Percentiles rank a stretch among this genome's conserved stretches.
phyloP scores from a whole-genome alignment of 2,329 filamentous ascomycete species.

The Cadophora malorum region DNA sequence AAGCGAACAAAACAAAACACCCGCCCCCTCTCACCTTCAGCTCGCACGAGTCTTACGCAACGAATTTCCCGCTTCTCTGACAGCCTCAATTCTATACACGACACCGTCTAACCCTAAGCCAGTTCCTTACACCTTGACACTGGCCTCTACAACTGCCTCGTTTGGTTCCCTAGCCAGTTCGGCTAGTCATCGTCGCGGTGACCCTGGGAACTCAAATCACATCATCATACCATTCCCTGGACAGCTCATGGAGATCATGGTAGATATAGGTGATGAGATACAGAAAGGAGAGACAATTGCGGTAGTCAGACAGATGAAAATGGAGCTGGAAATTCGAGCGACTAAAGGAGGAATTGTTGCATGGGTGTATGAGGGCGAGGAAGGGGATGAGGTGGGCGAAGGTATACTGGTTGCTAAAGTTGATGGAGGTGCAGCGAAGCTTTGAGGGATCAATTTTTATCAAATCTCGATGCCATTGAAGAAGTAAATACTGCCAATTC shows the following conservation, averaged over 20 bases:
- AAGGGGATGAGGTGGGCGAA: conserved; percentile 41
- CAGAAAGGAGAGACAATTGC: conserved; percentile 59
- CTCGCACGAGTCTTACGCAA: conserved; percentile 62
- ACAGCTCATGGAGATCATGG: conserved; percentile 63
- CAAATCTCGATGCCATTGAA: neutral
- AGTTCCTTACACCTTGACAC: conserved; percentile 51
- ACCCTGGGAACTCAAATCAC: conserved; percentile 56
- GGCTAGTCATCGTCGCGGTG: conserved; percentile 55
- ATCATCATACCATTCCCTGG: conserved; percentile 63
- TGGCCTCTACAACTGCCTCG: conserved; percentile 50
- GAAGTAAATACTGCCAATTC: neutral
- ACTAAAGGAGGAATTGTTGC: conserved; percentile 34
- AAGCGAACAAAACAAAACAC: conserved; percentile 30
- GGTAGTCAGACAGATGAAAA: conserved; percentile 72
- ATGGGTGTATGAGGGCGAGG: conserved; percentile 42
- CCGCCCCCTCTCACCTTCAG: conserved; percentile 56
- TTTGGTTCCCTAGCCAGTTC: conserved; percentile 58
- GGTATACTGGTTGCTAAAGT: conserved; percentile 39
- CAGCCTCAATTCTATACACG: conserved; percentile 56
- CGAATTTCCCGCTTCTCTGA: conserved; percentile 62
- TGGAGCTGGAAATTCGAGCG: conserved; percentile 67
- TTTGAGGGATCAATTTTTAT: conserved; percentile 15
- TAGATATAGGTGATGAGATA: conserved; percentile 58
- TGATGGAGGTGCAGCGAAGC: conserved; percentile 29
- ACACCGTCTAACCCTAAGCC: conserved; percentile 54